Evolutionary conservation across 139 green algal genomes (phyloP).

Genomic region (Mychonastes homosphaera): DNA sequence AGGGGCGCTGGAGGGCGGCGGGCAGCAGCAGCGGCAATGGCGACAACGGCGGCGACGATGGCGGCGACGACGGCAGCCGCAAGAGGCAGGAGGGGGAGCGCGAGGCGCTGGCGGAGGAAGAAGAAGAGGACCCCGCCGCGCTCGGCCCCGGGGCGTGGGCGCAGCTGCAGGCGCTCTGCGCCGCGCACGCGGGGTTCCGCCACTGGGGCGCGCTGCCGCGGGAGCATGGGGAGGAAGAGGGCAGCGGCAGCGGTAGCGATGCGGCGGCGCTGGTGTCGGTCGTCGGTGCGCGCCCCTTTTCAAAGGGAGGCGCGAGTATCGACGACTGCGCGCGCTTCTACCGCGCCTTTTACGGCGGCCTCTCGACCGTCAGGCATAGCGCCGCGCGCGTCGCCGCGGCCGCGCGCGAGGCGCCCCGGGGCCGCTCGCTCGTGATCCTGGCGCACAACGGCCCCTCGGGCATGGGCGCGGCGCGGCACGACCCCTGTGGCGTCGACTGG

Average conservation of each 20-base stretch:
- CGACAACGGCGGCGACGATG: neutral
- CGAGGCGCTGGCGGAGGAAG: neutral
- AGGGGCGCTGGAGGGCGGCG: conserved; percentile 7
- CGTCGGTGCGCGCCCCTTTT: conserved; percentile 51
- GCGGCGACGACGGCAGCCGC: neutral
- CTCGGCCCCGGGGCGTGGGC: conserved; percentile 8
- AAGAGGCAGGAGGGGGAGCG: neutral
- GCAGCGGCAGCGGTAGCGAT: too few species aligned
- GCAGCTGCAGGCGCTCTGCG: conserved; percentile 44
- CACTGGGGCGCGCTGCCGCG: conserved; percentile 16
- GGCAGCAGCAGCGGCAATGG: neutral
- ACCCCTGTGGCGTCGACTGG: conserved; percentile 41
- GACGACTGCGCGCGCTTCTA: conserved; percentile 22
- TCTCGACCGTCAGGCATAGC: conserved; percentile 16
- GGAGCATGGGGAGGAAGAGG: too few species aligned
- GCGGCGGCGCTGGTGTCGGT: too few species aligned
- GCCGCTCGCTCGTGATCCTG: conserved; percentile 34
- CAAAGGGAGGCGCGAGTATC: conserved; percentile 20
- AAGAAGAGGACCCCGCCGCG: neutral
- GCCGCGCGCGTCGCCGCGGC: neutral
- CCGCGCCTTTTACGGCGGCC: conserved; percentile 22
- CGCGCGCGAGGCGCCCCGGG: neutral
- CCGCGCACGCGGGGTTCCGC: conserved; percentile 40
- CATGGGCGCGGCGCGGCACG: conserved; percentile 26
- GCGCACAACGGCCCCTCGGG: conserved; percentile 58